Evolutionary conservation across 352 stramenopile genomes (phyloP).

Genomic region (Phytophthora lateralis): DNA sequence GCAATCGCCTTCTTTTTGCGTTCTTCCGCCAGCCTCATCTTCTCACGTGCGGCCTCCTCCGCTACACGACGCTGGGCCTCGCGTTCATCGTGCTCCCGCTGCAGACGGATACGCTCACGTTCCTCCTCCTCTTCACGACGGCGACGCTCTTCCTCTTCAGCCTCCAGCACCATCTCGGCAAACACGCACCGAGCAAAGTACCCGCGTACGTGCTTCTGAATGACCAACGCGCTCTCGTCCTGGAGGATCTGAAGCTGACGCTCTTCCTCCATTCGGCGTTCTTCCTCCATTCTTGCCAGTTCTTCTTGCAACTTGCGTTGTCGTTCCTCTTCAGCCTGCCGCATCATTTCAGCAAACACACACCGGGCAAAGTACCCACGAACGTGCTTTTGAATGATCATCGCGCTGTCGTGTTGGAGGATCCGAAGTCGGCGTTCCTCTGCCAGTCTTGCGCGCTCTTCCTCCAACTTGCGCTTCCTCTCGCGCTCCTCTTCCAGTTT

Average conservation of each 20-base stretch:
- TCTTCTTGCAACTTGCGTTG: slow-evolving; percentile 40
- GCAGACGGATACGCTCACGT: slow-evolving; percentile 37
- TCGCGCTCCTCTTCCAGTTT: slow-evolving; percentile 44
- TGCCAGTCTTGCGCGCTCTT: slow-evolving; percentile 35
- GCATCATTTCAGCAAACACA: slow-evolving; percentile 41
- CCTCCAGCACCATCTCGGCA: slow-evolving; percentile 41
- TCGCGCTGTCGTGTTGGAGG: slow-evolving; percentile 36
- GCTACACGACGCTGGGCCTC: slow-evolving; percentile 34
- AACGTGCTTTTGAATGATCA: slow-evolving; percentile 52
- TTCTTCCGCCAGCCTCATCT: slow-evolving; percentile 37
- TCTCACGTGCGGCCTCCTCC: slow-evolving; percentile 46
- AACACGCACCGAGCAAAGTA: slow-evolving; percentile 54
- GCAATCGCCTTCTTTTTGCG: slow-evolving; percentile 36
- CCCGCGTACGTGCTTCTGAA: slow-evolving; percentile 52
- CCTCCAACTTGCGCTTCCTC: slow-evolving; percentile 31
- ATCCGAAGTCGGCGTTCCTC: slow-evolving; percentile 36
- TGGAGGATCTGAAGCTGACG: slow-evolving; percentile 17
- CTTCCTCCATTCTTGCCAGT: slow-evolving; percentile 35
- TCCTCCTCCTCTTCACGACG: slow-evolving; percentile 55
- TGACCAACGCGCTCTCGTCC: slow-evolving; percentile 45
- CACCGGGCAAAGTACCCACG: slow-evolving; percentile 56
- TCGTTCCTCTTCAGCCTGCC: slow-evolving; percentile 40
- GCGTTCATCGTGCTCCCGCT: slow-evolving; percentile 39
- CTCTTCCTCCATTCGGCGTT: slow-evolving; percentile 45
- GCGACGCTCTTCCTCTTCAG: slow-evolving; percentile 41